A percentile compares a stretch with the other conserved stretches of the same genome.
phyloP scores from a whole-genome alignment of 108 stramenopile species.

The Skeletonema grethae region DNA sequence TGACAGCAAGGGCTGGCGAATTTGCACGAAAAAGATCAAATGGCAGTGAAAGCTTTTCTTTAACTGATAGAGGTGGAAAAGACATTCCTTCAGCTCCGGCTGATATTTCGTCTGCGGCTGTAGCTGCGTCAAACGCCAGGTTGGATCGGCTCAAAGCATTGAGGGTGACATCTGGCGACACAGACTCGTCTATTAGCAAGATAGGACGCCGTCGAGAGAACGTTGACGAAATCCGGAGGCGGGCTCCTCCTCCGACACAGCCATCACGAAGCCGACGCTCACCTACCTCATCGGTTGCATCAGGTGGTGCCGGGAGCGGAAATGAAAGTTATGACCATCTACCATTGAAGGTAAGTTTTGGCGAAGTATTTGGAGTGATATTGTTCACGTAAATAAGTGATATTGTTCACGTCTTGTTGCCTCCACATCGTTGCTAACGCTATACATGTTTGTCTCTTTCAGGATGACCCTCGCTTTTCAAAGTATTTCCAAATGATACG shows the following conservation, averaged over 20 bases:
- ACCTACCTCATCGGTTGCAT: conserved; percentile 12
- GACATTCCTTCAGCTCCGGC: conserved; percentile 2
- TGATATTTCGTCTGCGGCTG: conserved; percentile 30
- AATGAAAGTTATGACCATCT: conserved; percentile 31
- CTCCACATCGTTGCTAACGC: not conserved
- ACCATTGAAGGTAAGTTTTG: conserved; percentile 24
- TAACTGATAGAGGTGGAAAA: not conserved
- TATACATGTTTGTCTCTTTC: not conserved
- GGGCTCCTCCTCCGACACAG: conserved; percentile 14
- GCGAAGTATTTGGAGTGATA: not conserved
- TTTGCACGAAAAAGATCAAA: conserved; percentile 4
- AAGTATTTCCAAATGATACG: conserved; percentile 58
- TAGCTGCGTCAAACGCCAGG: conserved; percentile 36
- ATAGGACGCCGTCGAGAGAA: conserved; percentile 20
- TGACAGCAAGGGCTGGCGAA: conserved; percentile 38
- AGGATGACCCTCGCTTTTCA: conserved; percentile 40
- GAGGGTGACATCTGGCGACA: conserved; percentile 2
- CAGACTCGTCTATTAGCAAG: conserved; percentile 4
- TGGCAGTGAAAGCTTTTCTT: not conserved
- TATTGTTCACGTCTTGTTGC: not conserved
- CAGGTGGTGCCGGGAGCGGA: not conserved
- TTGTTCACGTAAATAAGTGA: too few relatives aligned
- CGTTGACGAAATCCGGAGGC: conserved; percentile 41
- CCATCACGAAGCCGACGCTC: not conserved
- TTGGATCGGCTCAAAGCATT: conserved; percentile 33